These are phyloP conservation scores for Linnemannia elongata DNA, from an alignment of 192 early-diverging fungal species.

Conservation along the genomic window DNA sequence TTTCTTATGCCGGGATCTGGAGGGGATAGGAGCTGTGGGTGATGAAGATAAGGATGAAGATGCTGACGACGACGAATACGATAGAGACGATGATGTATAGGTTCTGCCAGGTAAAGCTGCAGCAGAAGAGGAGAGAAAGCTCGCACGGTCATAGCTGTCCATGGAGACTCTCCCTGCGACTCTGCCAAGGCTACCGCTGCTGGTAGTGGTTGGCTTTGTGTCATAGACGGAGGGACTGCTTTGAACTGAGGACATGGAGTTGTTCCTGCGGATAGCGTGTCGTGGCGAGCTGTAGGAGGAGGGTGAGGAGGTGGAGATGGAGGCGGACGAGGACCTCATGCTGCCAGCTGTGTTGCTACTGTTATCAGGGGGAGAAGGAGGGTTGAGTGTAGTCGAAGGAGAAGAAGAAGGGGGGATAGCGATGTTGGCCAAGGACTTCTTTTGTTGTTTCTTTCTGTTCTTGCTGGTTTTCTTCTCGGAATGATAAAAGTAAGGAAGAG, in stretches of 20 bases:
- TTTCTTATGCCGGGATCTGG: constrained; percentile 42
- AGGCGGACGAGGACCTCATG: background rate
- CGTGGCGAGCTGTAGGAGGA: constrained; percentile 3
- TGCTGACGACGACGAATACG: background rate
- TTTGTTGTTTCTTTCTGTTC: background rate
- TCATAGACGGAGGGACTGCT: background rate
- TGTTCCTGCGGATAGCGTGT: constrained; percentile 29
- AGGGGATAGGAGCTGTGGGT: background rate
- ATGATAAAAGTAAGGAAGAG: background rate
- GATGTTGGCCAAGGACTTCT: background rate
- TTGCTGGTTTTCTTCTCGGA: background rate
- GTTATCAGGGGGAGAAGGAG: background rate
- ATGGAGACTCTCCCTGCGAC: constrained; percentile 30
- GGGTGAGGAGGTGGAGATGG: constrained; percentile 2
- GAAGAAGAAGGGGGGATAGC: background rate
- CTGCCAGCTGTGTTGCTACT: background rate
- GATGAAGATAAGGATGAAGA: background rate
- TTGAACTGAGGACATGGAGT: constrained; percentile 30
- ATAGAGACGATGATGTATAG: background rate
- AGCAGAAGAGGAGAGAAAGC: constrained; percentile 7
- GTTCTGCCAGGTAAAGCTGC: background rate
- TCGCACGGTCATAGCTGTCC: constrained; percentile 42
- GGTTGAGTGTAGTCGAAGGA: background rate
- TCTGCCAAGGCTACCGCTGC: background rate
- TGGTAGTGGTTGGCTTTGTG: background rate